Base-by-base conservation (phyloP, 1,284 basidiomycete species). In the Termitomyces sp. region DNA sequence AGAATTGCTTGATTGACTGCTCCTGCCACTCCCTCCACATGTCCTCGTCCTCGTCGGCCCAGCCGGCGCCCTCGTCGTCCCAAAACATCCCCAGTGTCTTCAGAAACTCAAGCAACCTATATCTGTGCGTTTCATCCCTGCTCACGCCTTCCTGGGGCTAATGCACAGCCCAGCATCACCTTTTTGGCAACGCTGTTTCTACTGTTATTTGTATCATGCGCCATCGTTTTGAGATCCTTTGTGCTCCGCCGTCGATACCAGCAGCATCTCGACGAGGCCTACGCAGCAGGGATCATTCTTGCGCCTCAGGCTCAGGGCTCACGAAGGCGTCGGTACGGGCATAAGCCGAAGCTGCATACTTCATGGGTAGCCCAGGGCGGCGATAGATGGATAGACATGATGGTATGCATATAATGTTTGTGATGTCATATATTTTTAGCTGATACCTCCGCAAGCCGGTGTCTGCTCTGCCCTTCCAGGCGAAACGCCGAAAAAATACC, bases 161-260 rank as follows among this genome's bases (percentile, higher is more conserved):
- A 58, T 44, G 24, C 34, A 42, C n/a, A 15, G 31, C 26, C 50
- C 62, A 87, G 85, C 26, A 82, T 86, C 66, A 87, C 84, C 0
- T 88, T 88, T 65, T 78, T 88, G 38, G 84, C 84, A 24, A 86
- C 85, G 0, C 76, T 88, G 33, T 75, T 86, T 61, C 73, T 88
- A 45, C 77, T 88, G 52, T 73, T 88, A 12, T 72, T 81, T 51
- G 77, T 88, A 51, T 87, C 84, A 13, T 80, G 74, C 46, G 77
- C 79, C 5, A 83, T 88, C 60, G 77, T 87, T 55, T 70, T 82
- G 50, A 78, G 86, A 47, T 84, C 85, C 0, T 81, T 81, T 58
- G 65, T 84, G 58, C 64, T 84, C 33, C 79, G 86, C n/a, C 72
- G 83, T 24, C 77, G 82, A 26, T 81, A 80, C 67, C 78, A 78